Percentiles rank a stretch among this genome's conserved stretches.
Evolutionary conservation across 2,329 filamentous ascomycete genomes (phyloP).

Genomic region (Penicillium hesseltinei): DNA sequence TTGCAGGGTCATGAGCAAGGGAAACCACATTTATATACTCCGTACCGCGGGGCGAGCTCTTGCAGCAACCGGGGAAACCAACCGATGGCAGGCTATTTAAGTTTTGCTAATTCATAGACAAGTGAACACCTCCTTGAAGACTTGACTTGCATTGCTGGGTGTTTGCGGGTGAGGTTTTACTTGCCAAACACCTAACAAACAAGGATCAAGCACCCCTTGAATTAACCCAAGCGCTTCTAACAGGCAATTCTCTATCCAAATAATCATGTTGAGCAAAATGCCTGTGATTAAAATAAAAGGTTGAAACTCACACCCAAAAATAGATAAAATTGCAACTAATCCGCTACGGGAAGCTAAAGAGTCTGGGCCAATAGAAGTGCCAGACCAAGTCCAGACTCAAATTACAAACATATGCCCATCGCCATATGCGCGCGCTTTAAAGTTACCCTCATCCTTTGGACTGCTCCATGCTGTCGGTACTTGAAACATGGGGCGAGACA

Average conservation of each 20-base stretch:
- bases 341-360: conserved; percentile 6
- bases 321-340: conserved; percentile 4
- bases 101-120: conserved; percentile 3
- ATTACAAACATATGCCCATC: not conserved
- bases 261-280: not conserved
- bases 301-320: conserved; percentile 1
- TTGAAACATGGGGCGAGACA: conserved; percentile 13
- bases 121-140: conserved; percentile 2
- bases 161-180: conserved; percentile 1
- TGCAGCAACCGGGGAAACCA: conserved; percentile 13
- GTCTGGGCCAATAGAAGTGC: not conserved
- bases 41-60: conserved; percentile 6
- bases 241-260: not conserved
- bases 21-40: conserved; percentile 8
- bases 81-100: conserved; percentile 3
- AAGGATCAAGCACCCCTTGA: not conserved
- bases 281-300: not conserved
- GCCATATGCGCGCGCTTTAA: conserved; percentile 13
- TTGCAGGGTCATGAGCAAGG: conserved; percentile 15
- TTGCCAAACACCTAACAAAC: not conserved
- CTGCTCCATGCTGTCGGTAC: conserved; percentile 1
- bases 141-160: conserved; percentile 6
- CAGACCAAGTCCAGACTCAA: conserved; percentile 5
- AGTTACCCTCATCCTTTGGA: not conserved
- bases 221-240: not conserved